These are phyloP conservation scores for Phytophthora hibernalis DNA, from an alignment of 352 stramenopile genomes.

Conservation along the genomic window DNA sequence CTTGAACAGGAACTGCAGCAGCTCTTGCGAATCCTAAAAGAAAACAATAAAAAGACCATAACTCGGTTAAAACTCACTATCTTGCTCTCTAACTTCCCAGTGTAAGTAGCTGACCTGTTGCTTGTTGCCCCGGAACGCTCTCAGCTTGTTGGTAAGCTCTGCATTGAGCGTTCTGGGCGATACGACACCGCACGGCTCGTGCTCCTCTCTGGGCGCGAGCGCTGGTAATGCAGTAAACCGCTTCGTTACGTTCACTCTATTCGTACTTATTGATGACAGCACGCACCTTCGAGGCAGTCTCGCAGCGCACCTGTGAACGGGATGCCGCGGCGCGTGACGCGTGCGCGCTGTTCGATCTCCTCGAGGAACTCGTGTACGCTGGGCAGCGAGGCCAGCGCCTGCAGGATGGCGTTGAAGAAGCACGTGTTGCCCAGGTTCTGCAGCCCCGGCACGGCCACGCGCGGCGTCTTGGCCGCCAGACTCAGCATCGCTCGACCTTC, in stretches of 20 bases:
- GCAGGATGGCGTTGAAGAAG: conserved; percentile 92
- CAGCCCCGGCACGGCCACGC: conserved; percentile 66
- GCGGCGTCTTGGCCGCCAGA: conserved; percentile 33
- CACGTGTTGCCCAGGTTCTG: conserved; percentile 92
- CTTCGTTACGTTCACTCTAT: background rate
- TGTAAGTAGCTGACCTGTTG: conserved; percentile 53
- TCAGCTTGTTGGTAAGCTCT: conserved; percentile 64
- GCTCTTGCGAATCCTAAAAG: conserved; percentile 83
- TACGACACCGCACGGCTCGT: conserved; percentile 47
- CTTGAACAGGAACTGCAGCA: conserved; percentile 89
- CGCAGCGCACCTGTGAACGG: conserved; percentile 70
- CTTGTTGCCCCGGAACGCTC: conserved; percentile 76
- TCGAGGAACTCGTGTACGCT: conserved; percentile 77
- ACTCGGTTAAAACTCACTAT: background rate
- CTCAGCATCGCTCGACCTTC: conserved; percentile 18
- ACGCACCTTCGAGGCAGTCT: conserved; percentile 73
- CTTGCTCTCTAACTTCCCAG: background rate
- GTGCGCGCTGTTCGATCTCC: conserved; percentile 61
- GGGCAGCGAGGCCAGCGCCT: conserved; percentile 76
- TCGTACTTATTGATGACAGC: background rate
- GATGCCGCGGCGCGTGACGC: conserved; percentile 40
- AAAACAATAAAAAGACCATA: background rate
- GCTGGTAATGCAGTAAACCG: conserved; percentile 15
- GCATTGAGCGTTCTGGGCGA: conserved; percentile 62
- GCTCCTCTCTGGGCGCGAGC: conserved; percentile 39